Conservation (phyloP, 2,329 filamentous ascomycete genomes). For the Fusarium drepaniforme region DNA sequence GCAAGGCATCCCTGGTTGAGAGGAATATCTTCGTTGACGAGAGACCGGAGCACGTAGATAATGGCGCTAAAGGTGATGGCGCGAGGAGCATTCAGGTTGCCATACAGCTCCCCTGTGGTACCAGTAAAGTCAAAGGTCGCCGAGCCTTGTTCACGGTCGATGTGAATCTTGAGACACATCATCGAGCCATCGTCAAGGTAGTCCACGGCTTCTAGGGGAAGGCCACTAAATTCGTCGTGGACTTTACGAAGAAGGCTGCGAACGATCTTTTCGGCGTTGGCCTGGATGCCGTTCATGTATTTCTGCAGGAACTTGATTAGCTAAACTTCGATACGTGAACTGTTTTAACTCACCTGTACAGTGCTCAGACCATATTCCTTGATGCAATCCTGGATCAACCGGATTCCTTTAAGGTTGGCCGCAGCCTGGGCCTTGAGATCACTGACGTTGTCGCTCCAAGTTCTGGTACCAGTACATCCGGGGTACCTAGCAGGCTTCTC, state of each 20-base stretch:
- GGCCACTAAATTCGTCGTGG: background rate
- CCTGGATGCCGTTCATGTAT: constrained; percentile 85
- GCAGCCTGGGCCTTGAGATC: constrained; percentile 80
- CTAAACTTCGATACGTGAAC: background rate
- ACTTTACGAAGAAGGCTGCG: background rate
- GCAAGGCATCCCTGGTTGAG: constrained; percentile 85
- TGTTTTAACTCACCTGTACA: background rate
- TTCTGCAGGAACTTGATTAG: constrained; percentile 60
- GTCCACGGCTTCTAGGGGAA: constrained; percentile 72
- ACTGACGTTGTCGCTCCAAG: constrained; percentile 82
- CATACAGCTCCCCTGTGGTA: constrained; percentile 82
- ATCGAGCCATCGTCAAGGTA: constrained; percentile 88
- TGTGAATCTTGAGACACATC: constrained; percentile 79
- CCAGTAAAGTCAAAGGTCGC: constrained; percentile 83
- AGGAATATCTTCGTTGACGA: constrained; percentile 85
- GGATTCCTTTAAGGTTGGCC: background rate
- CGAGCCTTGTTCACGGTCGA: constrained; percentile 78
- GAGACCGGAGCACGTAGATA: constrained; percentile 83
- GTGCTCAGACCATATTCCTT: background rate
- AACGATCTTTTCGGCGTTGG: constrained; percentile 73
- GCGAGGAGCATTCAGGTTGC: constrained; percentile 76
- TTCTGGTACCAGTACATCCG: constrained; percentile 81
- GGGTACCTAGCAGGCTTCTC: constrained; percentile 76
- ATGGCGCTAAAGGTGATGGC: constrained; percentile 86
- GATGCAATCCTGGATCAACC: background rate